Evolutionary conservation across 2,329 filamentous ascomycete species (phyloP), one percentile per base, ranked within the genome.

Genomic region (Paraphoma chrysanthemicola): DNA sequence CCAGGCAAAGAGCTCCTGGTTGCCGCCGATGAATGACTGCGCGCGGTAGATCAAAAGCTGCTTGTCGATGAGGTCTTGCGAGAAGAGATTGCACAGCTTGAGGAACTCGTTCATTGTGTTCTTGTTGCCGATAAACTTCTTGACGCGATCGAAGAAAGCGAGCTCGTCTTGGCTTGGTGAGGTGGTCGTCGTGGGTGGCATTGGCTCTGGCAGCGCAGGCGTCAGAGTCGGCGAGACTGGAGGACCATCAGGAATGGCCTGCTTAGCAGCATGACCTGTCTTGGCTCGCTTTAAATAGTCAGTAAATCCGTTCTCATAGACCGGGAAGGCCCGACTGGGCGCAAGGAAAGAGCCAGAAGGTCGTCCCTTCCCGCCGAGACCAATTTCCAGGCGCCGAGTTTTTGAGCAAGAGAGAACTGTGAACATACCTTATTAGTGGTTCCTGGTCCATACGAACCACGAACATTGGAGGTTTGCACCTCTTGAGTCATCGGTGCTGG

Each of bases 11-110:
- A 99, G 82, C 66, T 99, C 96, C 0, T 88, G 85, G 68, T 95
- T 97, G 38, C 89, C 88, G 12, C 93, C 92, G 57, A 99, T 93
- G 73, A 97, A 99, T 5, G 87, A 85, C 51, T 89, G 87, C 2
- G 92, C 92, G 73, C 95, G 91, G 73, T 92, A 89, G 28, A 95
- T 87, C 12, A 99, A 82, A 2, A 92, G 88, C 58, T 91, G 88
- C 54, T 90, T 90, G 70, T 96, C 92, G 59, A 99, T 96, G 48
- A 99, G 85, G 65, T 96, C 93, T 68, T 96, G 91, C 18, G 91
- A 95, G 80, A 92, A 99, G 30, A 99, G 84, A 67, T 98, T 99
- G 81, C 94, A 95, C 10, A 99, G 86, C 80, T 99, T 99, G 62
- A 99, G 80, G 77, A 99, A 99, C 75, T 99, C 95, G 68, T 91